Evolutionary conservation across 352 stramenopile species (phyloP), one percentile per base, ranked within the genome.

Genomic region (Globisporangium middletonii): DNA sequence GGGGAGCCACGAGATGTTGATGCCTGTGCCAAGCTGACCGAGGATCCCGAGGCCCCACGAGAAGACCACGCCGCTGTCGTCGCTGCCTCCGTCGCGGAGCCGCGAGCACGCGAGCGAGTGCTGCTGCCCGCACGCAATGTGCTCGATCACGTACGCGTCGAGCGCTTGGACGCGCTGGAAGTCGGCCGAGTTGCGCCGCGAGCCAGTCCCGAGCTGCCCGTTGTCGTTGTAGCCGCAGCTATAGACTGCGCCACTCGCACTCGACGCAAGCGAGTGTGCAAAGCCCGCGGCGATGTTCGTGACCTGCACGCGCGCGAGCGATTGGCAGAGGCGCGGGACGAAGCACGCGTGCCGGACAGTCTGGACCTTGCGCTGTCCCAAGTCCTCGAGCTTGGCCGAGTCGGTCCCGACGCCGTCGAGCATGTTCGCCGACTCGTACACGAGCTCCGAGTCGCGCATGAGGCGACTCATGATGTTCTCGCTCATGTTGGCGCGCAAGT

Each of bases 181-280:
- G 26, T 84, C 67, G 15, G 80, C 69, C 48, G 79, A 71, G 55
- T 89, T 88, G 54, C 79, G 79, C 37, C 79, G 66, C 50, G 79
- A 82, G 33, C 80, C 80, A 2, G 82, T 66, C 7, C 83, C 83
- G 2, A 93, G 63, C 55, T 93, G 83, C 12, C 83, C 80, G 54
- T 87, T 89, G 62, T 93, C 83, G 53, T 93, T 93, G 80, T 93
- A 93, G 16, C 83, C 83, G 42, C 83, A 93, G 55, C 75, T 86
- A 46, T 85, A 90, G 7, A 84, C 77, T 0, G 65, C 48, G 1
- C 83, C 83, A 0, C 70, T 60, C 3, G 59, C 70, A n/a, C 67
- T 88, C 12, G 76, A 73, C 3, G 77, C 80, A 49, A 93, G 51
- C 16, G 79, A 91, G 57, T 93, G 83, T 0, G 80, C 83, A 51